A percentile compares a stretch with the other conserved stretches of the same genome.
These are phyloP conservation scores for Lentinula sp. DNA, from an alignment of 768 basidiomycete genomes.

Conservation along the genomic window DNA sequence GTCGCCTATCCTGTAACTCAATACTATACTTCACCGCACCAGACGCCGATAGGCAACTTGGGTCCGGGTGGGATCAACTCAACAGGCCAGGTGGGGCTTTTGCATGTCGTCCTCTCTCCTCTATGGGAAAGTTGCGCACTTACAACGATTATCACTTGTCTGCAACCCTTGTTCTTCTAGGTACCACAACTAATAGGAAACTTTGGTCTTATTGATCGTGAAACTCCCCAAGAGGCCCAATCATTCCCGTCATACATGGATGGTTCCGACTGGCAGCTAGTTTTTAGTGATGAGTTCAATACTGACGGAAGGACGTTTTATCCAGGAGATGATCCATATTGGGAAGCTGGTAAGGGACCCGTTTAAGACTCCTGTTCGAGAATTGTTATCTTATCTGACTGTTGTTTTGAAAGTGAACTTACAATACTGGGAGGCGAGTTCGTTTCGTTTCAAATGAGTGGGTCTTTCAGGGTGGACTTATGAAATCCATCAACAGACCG, in stretches of 20 bases:
- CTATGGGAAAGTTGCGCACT: neutral
- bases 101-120: no score
- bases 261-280: constrained; percentile 28
- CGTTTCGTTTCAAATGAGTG: neutral
- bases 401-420: constrained; percentile 35
- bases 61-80: constrained; percentile 47
- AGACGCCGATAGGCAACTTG: constrained; percentile 29
- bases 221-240: constrained; percentile 42
- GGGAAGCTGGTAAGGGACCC: constrained; percentile 23
- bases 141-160: no score
- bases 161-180: neutral
- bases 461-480: no score
- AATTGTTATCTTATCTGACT: neutral
- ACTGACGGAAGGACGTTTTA: constrained; percentile 49
- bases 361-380: no score
- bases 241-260: constrained; percentile 31
- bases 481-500: constrained; percentile 29
- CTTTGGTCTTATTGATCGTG: constrained; percentile 50
- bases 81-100: constrained; percentile 35
- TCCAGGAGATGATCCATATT: constrained; percentile 43
- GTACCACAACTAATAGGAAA: constrained; percentile 22
- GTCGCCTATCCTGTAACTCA: constrained; percentile 31
- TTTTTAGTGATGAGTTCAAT: constrained; percentile 71
- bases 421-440: constrained; percentile 54
- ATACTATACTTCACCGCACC: constrained; percentile 20